Evolutionary conservation across 179 eudicot species (phyloP).

Genomic region (Nepenthes alata): DNA sequence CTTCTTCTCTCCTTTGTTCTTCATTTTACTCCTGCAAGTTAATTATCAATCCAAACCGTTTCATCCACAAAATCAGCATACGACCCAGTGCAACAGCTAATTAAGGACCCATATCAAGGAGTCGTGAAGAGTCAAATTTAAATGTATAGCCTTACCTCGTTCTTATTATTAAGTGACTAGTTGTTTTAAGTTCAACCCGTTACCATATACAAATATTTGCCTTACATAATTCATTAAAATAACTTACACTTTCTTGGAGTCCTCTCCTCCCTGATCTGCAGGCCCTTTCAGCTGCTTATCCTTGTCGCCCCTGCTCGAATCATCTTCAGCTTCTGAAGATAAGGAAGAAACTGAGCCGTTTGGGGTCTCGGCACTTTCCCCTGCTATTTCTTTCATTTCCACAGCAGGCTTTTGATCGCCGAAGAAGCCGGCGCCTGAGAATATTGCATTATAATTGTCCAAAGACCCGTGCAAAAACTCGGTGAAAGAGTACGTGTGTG

Average conservation of each 20-base stretch:
- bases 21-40: constrained; percentile 24
- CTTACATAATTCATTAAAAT: too few species aligned
- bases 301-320: constrained; percentile 16
- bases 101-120: too few species aligned
- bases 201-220: too few species aligned
- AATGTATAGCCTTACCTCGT: too few species aligned
- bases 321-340: constrained; percentile 43
- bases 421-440: constrained; percentile 19
- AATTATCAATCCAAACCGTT: too few species aligned
- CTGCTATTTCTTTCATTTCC: not conserved
- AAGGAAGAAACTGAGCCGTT: constrained; percentile 57
- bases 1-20: constrained; percentile 63
- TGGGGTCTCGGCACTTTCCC: constrained; percentile 29
- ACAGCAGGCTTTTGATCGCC: not conserved
- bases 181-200: too few species aligned
- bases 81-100: too few species aligned
- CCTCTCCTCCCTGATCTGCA: constrained; percentile 39
- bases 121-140: too few species aligned
- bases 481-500: constrained; percentile 22
- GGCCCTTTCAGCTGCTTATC: constrained; percentile 19
- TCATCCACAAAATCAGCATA: too few species aligned
- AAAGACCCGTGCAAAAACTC: constrained; percentile 39
- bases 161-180: too few species aligned
- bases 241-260: constrained; percentile 56
- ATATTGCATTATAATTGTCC: constrained; percentile 14